These are phyloP conservation scores for Symbiodinium pilosum DNA, from an alignment of 73 alveolate genomes.

Conservation along the genomic window DNA sequence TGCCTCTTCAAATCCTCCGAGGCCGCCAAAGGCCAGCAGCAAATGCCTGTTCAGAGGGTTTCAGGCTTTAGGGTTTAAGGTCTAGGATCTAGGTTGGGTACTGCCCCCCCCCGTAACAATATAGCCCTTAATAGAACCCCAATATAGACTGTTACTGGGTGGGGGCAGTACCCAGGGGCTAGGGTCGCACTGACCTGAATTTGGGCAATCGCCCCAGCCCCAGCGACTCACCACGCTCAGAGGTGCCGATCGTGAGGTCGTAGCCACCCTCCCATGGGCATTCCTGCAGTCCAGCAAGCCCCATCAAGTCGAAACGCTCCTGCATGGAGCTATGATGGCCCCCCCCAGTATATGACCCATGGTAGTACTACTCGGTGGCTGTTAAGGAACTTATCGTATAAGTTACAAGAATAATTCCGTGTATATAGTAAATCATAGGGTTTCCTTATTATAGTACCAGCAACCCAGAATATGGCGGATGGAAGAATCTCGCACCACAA, in stretches of 20 bases:
- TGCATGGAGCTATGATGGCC: neutral
- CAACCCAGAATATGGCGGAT: too few relatives aligned
- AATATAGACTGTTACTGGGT: too few relatives aligned
- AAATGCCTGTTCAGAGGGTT: constrained; percentile 96
- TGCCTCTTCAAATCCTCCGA: constrained; percentile 98
- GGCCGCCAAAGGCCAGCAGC: constrained; percentile 98
- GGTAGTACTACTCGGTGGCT: neutral
- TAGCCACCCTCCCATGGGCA: constrained; percentile 66
- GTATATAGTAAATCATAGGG: too few relatives aligned
- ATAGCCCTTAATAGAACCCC: too few relatives aligned
- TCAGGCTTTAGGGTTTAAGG: too few relatives aligned
- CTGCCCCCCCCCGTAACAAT: too few relatives aligned
- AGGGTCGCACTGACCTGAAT: constrained; percentile 40
- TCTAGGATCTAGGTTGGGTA: too few relatives aligned
- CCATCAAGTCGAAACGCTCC: neutral
- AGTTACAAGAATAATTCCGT: neutral
- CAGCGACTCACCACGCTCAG: constrained; percentile 94
- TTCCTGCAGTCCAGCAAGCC: constrained; percentile 54
- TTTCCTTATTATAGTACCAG: too few relatives aligned
- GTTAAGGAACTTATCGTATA: neutral
- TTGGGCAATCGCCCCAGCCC: constrained; percentile 93
- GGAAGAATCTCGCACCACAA: too few relatives aligned
- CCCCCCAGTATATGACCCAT: neutral
- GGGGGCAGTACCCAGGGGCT: too few relatives aligned
- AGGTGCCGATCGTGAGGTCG: constrained; percentile 90